phyloP scores from a whole-genome alignment of 306 rosid species.

The Ormosia semicastrata region DNA sequence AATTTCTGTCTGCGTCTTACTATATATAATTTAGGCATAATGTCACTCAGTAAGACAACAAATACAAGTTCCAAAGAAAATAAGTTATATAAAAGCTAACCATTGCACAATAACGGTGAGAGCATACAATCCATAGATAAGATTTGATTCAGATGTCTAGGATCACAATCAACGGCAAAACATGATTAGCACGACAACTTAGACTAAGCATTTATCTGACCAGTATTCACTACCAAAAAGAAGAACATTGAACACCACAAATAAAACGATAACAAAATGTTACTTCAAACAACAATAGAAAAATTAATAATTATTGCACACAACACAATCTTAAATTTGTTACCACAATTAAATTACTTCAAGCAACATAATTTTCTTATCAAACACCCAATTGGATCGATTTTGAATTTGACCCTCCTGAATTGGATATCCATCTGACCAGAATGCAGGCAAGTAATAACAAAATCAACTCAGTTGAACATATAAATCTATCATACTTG shows the following conservation, averaged over 20 bases:
- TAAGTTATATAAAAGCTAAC: background rate
- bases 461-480: background rate
- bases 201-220: background rate
- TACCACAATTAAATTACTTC: background rate
- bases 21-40: constrained; percentile 44
- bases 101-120: background rate
- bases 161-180: constrained; percentile 12
- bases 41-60: constrained; percentile 25
- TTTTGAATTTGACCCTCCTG: background rate
- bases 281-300: background rate
- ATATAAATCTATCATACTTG: background rate
- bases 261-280: background rate
- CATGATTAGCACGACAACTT: background rate
- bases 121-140: background rate
- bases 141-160: background rate
- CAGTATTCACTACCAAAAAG: background rate
- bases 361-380: background rate
- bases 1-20: constrained; percentile 57
- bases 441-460: background rate
- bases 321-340: background rate
- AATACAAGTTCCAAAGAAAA: background rate
- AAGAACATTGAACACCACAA: constrained; percentile 2
- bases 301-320: background rate
- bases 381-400: background rate
- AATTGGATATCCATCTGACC: constrained; percentile 12